Evolutionary conservation across 2,329 filamentous ascomycete genomes (phyloP), one percentile per base, ranked within the genome.

Genomic region (Monosporascus sp.): DNA sequence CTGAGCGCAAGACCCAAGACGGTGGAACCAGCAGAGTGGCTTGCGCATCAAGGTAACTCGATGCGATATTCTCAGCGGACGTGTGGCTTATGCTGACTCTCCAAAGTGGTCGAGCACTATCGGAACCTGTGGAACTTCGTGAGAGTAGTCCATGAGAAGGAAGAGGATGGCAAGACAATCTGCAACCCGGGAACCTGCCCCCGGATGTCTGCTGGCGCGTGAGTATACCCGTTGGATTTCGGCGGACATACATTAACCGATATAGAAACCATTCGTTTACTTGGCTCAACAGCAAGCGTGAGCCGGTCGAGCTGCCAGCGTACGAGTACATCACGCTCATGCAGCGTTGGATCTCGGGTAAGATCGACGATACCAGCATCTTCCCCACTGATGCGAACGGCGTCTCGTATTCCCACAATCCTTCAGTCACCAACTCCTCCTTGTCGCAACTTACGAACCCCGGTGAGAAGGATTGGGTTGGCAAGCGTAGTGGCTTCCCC

Each of bases 331-430:
- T 97, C 74, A 91, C 90, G 61, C 84, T 96, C 26, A 95, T 97
- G 70, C 92, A 97, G 74, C 90, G 93, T 66, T 97, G 93, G 92
- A 96, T 97, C 68, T 89, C 90, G 31, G 91, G 91, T 73, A 97
- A 97, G 75, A 91, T 96, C 59, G 90, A 94, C 64, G 92, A 97
- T 69, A 85, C 85, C 49, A 81, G 82, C 67, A 90, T 96, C 73
- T 97, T 97, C 74, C 93, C 93, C 6, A 96, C 91, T 43, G 91
- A 94, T 63, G 84, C 87, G 7, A 82, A 86, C 40, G 82, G 82
- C 44, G 79, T 88, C 48, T 88, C 87, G 18, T 86, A 81, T 60
- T 77, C 84, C 45, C 77, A 82, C 65, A 85, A 84, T 60, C 80
- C 85, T 45, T 75, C 80, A 54, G 75, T 84, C 60, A 78, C 75